Evolutionary conservation across 192 early-diverging fungal genomes (phyloP), one percentile per base, ranked within the genome.

Genomic region (Linnemannia hyalina): DNA sequence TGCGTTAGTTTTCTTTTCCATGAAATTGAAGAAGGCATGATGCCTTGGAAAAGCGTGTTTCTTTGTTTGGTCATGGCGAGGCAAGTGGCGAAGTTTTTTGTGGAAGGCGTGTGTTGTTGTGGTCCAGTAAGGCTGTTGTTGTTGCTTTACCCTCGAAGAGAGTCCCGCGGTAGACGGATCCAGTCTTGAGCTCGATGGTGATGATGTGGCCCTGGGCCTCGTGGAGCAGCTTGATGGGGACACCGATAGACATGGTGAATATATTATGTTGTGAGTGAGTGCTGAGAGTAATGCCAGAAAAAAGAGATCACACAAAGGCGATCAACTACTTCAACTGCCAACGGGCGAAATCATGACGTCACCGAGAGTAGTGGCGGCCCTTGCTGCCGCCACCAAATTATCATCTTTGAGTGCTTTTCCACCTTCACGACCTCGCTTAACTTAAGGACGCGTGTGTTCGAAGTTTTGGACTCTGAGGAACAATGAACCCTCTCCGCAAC

Each of bases 201-300:
- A 99, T 94, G 72, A 98, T 94, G 89, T 99, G 98, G 89, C 98
- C 98, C 88, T 97, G 95, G 84, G 97, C 94, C 93, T 99, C 98
- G 89, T 99, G 98, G 78, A 99, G 92, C 68, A 99, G 94, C 92
- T 97, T 97, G 76, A 98, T 95, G 40, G 97, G 97, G 74, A 98
- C 95, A 35, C 97, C 97, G 81, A 98, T 96, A 26, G 95, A 95
- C 97, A 97, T 97, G 63, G 57, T 60, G 68, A 29, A 63, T 77
- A 65, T 71, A 75, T 80, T 72, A 60, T 74, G 42, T 29, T 9
- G 54, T 42, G 26, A 6, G 40, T 20, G 29, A 35, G n/a, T 38
- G 38, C 35, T 49, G 23, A 63, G 49, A 54, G 46, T 47, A 47
- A 76, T 26, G 75, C 36, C 32, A 63, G 68, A 40, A 40, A 74